These are phyloP conservation scores for Yamadazyma blattariae DNA, from an alignment of 1,139 yeast species.

Conservation along the genomic window DNA sequence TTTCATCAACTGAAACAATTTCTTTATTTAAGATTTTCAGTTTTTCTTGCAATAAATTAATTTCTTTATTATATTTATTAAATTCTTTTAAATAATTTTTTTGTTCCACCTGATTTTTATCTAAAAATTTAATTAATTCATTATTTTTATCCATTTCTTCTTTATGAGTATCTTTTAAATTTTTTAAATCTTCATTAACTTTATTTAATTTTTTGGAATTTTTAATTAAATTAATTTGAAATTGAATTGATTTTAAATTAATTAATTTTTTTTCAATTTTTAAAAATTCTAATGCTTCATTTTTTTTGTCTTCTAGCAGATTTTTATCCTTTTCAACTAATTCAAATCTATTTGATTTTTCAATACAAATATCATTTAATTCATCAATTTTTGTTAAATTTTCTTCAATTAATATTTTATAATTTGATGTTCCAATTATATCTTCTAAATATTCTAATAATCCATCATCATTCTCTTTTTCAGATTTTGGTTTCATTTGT, in stretches of 20 bases:
- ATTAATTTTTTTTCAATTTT: constrained; percentile 62
- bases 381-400: constrained; percentile 58
- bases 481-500: constrained; percentile 98
- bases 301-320: constrained; percentile 65
- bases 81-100: constrained; percentile 35
- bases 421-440: constrained; percentile 89
- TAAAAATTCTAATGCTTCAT: constrained; percentile 66
- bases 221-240: constrained; percentile 50
- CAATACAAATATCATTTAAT: constrained; percentile 74
- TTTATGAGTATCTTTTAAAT: constrained; percentile 41
- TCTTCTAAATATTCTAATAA: constrained; percentile 91
- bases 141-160: constrained; percentile 48
- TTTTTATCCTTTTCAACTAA: constrained; percentile 77
- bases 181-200: constrained; percentile 30
- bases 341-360: constrained; percentile 76
- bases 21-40: constrained; percentile 45
- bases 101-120: constrained; percentile 19
- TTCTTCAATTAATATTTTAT: constrained; percentile 74
- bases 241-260: constrained; percentile 51
- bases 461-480: constrained; percentile 89
- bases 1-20: constrained; percentile 72
- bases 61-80: constrained; percentile 26
- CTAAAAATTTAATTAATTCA: constrained; percentile 41
- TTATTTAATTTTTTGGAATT: constrained; percentile 39
- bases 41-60: constrained; percentile 33